Percentiles rank a stretch among this genome's conserved stretches.
Evolutionary conservation across 805 yeast genomes (phyloP).

Genomic region (Lipomyces sp.): DNA sequence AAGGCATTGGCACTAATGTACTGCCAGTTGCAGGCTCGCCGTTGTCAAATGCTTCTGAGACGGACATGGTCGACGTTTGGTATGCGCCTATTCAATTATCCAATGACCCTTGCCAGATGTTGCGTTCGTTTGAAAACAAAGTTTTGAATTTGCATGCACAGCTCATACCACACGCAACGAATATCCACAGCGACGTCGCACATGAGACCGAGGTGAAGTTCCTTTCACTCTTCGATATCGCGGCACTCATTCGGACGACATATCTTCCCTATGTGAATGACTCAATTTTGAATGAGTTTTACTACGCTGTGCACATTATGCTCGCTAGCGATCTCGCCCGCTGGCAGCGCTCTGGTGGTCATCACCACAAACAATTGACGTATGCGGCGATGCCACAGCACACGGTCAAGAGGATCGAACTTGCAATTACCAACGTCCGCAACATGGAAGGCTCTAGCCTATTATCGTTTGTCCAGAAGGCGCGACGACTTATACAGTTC

Average conservation of each 20-base stretch:
- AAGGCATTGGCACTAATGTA: no score
- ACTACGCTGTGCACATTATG: conserved; percentile 16
- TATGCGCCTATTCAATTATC: conserved; percentile 18
- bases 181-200: conserved; percentile 3
- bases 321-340: conserved; percentile 9
- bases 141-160: conserved; percentile 8
- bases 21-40: no score
- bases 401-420: conserved; percentile 1
- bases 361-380: conserved; percentile 5
- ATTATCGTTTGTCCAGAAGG: background rate
- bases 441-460: background rate
- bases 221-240: conserved; percentile 12
- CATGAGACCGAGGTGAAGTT: background rate
- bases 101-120: conserved; percentile 7
- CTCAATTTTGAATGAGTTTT: conserved; percentile 5
- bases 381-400: conserved; percentile 12
- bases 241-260: conserved; percentile 2
- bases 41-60: background rate
- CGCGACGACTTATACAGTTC: background rate
- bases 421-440: conserved; percentile 11
- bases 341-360: conserved; percentile 13
- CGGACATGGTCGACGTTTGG: conserved; percentile 1
- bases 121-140: conserved; percentile 17
- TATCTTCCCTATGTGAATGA: background rate
- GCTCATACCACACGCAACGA: conserved; percentile 1